These are phyloP conservation scores for Diutina neorugosa DNA, from an alignment of 1,139 yeast genomes.

Conservation along the genomic window DNA sequence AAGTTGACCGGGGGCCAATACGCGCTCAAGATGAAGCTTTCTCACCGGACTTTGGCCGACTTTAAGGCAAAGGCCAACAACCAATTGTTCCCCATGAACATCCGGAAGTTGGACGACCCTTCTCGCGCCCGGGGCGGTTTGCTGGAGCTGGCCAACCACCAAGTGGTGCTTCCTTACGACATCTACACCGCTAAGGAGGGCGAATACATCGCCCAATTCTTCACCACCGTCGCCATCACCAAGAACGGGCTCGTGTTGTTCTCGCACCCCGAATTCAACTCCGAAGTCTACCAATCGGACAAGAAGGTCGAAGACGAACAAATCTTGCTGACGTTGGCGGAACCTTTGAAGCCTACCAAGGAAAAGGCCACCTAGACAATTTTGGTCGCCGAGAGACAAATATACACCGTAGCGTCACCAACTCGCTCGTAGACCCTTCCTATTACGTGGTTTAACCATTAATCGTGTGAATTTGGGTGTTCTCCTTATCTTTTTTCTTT, in stretches of 20 bases:
- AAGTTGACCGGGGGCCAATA: constrained; percentile 62
- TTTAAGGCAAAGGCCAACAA: constrained; percentile 53
- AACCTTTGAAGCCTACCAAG: constrained; percentile 27
- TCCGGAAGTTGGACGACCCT: constrained; percentile 57
- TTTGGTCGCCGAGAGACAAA: not conserved
- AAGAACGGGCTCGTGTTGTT: constrained; percentile 61
- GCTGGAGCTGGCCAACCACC: constrained; percentile 62
- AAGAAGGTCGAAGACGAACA: constrained; percentile 46
- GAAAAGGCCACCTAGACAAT: constrained; percentile 24
- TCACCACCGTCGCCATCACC: constrained; percentile 68
- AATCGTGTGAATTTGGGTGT: no score
- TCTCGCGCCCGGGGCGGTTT: constrained; percentile 68
- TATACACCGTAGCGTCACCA: not conserved
- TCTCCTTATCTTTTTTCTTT: no score
- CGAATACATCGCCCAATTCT: constrained; percentile 59
- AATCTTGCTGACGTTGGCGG: constrained; percentile 35
- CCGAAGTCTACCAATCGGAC: constrained; percentile 40
- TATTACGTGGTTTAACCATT: no score
- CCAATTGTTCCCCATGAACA: constrained; percentile 53
- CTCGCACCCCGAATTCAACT: constrained; percentile 47
- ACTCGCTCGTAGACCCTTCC: no score
- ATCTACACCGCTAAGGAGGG: constrained; percentile 60
- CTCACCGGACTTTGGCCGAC: constrained; percentile 57
- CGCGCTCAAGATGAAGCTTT: constrained; percentile 61
- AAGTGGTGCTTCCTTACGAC: constrained; percentile 58